These are phyloP conservation scores for Alnus glutinosa DNA, from an alignment of 306 rosid genomes.

Conservation along the genomic window DNA sequence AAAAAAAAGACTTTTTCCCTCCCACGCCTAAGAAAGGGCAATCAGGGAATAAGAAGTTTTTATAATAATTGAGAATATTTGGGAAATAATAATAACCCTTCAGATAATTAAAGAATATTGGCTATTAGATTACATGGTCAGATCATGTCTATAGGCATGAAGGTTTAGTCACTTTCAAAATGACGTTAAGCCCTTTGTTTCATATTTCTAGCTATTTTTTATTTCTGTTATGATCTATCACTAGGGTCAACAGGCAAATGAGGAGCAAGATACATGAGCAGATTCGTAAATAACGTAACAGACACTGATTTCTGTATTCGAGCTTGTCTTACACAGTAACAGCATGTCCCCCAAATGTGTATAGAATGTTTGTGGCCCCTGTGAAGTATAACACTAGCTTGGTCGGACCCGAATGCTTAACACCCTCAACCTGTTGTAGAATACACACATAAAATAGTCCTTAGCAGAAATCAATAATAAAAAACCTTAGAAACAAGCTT, in stretches of 20 bases:
- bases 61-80: neutral
- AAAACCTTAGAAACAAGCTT: too few species aligned
- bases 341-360: constrained; percentile 99
- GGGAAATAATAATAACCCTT: constrained; percentile 2
- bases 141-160: constrained; percentile 34
- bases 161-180: constrained; percentile 53
- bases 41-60: constrained; percentile 10
- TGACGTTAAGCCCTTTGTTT: constrained; percentile 33
- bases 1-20: constrained; percentile 38
- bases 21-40: constrained; percentile 62
- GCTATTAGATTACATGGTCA: constrained; percentile 37
- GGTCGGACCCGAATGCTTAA: constrained; percentile 88
- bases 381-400: constrained; percentile 91
- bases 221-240: neutral
- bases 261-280: neutral
- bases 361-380: constrained; percentile 99
- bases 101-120: constrained; percentile 7
- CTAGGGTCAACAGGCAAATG: neutral
- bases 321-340: constrained; percentile 89
- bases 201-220: neutral
- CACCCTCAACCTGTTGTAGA: constrained; percentile 69
- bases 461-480: too few species aligned
- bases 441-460: neutral
- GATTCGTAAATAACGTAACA: constrained; percentile 30
- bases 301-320: constrained; percentile 27